Base-by-base conservation (phyloP, 352 stramenopile genomes). In the Pythium brachiatum region DNA sequence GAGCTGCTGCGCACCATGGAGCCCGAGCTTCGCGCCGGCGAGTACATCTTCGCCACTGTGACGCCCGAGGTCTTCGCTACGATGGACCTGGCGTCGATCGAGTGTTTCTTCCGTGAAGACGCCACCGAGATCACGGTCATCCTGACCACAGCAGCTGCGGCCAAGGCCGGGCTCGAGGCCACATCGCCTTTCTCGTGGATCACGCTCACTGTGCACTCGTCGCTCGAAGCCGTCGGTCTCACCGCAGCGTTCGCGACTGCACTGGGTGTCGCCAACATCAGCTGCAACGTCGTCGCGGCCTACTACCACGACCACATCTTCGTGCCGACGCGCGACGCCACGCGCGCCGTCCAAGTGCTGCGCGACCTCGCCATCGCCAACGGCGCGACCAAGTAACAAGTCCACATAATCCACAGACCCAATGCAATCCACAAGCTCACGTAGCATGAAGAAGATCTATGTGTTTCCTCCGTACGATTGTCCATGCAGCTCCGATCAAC, bases 221-320 rank as follows among this genome's bases (percentile, higher is more conserved):
- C 59, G 27, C 51, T 66, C 39, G 59, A 66, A 31, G 59, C 59
- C 21, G 59, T 66, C 1, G 59, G 59, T 13, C 59, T 66, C 51
- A 66, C 59, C 7, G 59, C 59, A 7, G 59, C 59, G 26, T 66
- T 66, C 29, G 50, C 59, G 12, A 29, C 32, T 13, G 59, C 59
- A 31, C 51, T 66, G 25, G 59, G 59, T 31, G 51, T 46, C 21
- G 59, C 59, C 9, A 43, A 23, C 21, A 58, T 66, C 16, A 66
- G 59, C 59, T 66, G 59, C 51, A 66, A 66, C 32, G 59, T 60
- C 18, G 51, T 66, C 38, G 59, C 59, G 15, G 59, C 59, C 1
- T 66, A 50, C 41, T 60, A 54, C 59, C 59, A 66, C 51, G 59
- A 66, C 59, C 59, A 66, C 51, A 66, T 66, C 23, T 66, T 66